These are phyloP conservation scores for Hericium rajendrae DNA, from an alignment of 768 basidiomycete species.

Conservation along the genomic window DNA sequence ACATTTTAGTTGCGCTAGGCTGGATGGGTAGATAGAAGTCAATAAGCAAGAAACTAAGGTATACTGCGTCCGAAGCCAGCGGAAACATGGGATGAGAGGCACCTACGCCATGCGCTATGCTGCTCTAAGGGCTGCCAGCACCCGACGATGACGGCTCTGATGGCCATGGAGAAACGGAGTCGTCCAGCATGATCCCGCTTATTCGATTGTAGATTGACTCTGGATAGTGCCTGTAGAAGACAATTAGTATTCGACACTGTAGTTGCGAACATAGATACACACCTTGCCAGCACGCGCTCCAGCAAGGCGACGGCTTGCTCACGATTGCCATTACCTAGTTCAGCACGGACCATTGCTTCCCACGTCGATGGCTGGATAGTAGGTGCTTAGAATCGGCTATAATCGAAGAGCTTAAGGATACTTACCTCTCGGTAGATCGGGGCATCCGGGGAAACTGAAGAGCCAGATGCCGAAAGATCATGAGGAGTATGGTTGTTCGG, in stretches of 20 bases:
- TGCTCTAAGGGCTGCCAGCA: slow-evolving; percentile 6
- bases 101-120: neutral
- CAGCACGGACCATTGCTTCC: slow-evolving; percentile 93
- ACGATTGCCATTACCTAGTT: slow-evolving; percentile 70
- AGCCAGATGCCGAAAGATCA: slow-evolving; percentile 28
- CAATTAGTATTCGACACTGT: slow-evolving; percentile 6
- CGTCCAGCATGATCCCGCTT: slow-evolving; percentile 71
- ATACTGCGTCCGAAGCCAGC: neutral
- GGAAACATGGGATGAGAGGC: neutral
- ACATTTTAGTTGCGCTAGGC: slow-evolving; percentile 5
- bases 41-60: neutral
- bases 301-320: slow-evolving; percentile 61
- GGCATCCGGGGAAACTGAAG: slow-evolving; percentile 31
- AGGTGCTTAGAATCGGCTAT: neutral
- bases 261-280: slow-evolving; percentile 12
- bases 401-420: slow-evolving; percentile 5
- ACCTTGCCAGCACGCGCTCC: slow-evolving; percentile 66
- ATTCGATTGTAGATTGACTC: slow-evolving; percentile 73
- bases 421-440: slow-evolving; percentile 78
- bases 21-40: slow-evolving; percentile 2
- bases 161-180: slow-evolving; percentile 41
- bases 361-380: slow-evolving; percentile 70
- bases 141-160: slow-evolving; percentile 7
- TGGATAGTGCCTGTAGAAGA: slow-evolving; percentile 50
- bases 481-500: slow-evolving; percentile 81